These are phyloP conservation scores for Penicillium maclennaniae DNA, from an alignment of 495 filamentous ascomycete species.

Conservation along the genomic window DNA sequence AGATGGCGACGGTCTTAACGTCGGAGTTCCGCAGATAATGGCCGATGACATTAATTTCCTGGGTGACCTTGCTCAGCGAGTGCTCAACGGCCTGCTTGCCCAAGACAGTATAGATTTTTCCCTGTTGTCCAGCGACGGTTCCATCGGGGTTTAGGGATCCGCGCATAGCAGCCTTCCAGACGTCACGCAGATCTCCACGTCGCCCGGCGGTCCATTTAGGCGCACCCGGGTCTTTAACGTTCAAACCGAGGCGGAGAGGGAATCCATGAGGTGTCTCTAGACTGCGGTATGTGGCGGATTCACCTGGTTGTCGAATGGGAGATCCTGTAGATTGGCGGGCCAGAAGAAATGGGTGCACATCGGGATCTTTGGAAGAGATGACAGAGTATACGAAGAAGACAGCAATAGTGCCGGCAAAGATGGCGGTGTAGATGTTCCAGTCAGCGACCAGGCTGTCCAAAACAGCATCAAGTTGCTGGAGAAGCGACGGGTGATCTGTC, in stretches of 20 bases:
- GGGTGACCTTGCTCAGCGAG: constrained; percentile 65
- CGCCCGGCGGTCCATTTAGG: constrained; percentile 78
- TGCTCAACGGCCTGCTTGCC: constrained; percentile 71
- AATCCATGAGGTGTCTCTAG: constrained; percentile 79
- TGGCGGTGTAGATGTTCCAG: constrained; percentile 74
- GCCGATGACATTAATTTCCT: constrained; percentile 85
- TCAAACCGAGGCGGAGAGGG: constrained; percentile 75
- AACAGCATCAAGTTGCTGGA: constrained; percentile 62
- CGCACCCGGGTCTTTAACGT: constrained; percentile 76
- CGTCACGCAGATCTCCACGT: constrained; percentile 86
- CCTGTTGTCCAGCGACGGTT: constrained; percentile 55
- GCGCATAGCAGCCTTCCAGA: constrained; percentile 76
- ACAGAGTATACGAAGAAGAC: constrained; percentile 62
- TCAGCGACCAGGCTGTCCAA: constrained; percentile 64
- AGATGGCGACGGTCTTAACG: constrained; percentile 79
- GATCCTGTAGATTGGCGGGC: constrained; percentile 75
- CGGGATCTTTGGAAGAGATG: constrained; percentile 64
- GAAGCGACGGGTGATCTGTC: constrained; percentile 47
- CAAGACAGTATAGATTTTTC: constrained; percentile 75
- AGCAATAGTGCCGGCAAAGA: constrained; percentile 55
- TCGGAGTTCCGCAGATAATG: constrained; percentile 62
- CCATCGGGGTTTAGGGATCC: constrained; percentile 60
- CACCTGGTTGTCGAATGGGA: constrained; percentile 74
- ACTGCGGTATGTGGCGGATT: constrained; percentile 79
- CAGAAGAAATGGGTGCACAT: constrained; percentile 87